Evolutionary conservation across 176 grass and related monocot species (phyloP).

Genomic region (Aegilops sharonensis): DNA sequence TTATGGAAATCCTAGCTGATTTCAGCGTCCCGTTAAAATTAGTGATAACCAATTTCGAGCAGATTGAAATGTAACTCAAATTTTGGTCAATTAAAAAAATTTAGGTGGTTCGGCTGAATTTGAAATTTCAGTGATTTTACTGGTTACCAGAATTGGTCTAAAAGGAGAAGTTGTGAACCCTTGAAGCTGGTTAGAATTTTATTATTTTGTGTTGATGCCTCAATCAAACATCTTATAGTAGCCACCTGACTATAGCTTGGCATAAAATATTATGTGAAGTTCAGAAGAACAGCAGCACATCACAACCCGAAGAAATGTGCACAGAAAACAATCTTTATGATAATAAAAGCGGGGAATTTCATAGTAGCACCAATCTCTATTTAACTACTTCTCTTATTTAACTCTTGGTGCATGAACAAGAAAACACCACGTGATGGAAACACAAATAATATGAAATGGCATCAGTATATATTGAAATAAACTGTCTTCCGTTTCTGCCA

Average conservation of each 20-base stretch:
- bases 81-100: not conserved
- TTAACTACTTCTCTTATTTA: not conserved
- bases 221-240: conserved; percentile 1
- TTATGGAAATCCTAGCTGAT: not conserved
- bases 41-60: not conserved
- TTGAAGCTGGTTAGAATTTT: not conserved
- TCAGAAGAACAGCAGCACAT: not conserved
- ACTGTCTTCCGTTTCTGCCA: not conserved
- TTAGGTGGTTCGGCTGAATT: not conserved
- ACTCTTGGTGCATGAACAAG: conserved; percentile 4
- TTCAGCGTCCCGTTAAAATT: not conserved
- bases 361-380: conserved; percentile 8
- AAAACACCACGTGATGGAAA: not conserved
- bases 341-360: conserved; percentile 4
- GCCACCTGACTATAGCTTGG: conserved; percentile 5
- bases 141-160: not conserved
- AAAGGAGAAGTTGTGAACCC: not conserved
- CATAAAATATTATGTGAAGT: not conserved
- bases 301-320: not conserved
- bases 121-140: not conserved
- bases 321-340: not conserved
- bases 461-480: conserved; percentile 6
- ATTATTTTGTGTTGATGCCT: not conserved
- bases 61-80: not conserved
- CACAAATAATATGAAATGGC: not conserved